Evolutionary conservation across 2,329 filamentous ascomycete genomes (phyloP), one percentile per base, ranked within the genome.

Genomic region (Fusarium citri): DNA sequence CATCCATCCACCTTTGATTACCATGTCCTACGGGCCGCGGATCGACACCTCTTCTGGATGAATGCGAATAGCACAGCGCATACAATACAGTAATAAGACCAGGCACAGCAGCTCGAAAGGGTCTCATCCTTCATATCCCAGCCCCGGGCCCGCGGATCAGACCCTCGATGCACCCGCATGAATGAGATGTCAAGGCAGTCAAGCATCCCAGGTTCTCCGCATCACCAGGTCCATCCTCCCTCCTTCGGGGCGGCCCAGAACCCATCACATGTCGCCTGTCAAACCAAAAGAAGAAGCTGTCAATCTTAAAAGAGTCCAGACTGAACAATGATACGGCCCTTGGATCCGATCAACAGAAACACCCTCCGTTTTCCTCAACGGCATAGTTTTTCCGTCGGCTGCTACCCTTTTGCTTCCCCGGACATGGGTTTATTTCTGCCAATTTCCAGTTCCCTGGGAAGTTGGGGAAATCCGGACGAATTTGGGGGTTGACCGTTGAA

Each of bases 381-480:
- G 70, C 54, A 26, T 42, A 65, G 59, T 69, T 69, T 68, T 55
- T 69, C 71, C 71, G 66, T 72, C 68, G 69, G 72, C 67, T 72
- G 66, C 63, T 48, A 26, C 47, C 34, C 23, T 42, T 31, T 37
- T 22, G 54, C 50, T 65, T 64, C 68, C 68, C 67, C 67, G 47
- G 50, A 55, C 59, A 59, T 41, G 68, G 68, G 50, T 48, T 65
- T 34, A 23, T 23, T 37, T 64, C 43, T 41, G n/a, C 56, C 25
- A 47, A 51, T 57, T 50, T 58, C 50, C 59, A 56, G 49, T 50
- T 56, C 41, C 55, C 53, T 68, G 67, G 67, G 50, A 68, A 62
- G 45, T 68, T 71, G 68, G 68, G 68, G 68, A 71, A 69, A 58
- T 68, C 49, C 55, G 48, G 64, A 51, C 51, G 59, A 69, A 64